Percentiles rank a stretch among this genome's conserved stretches.
These are phyloP conservation scores for Jaminaea rosea DNA, from an alignment of 1,284 basidiomycete genomes.

Conservation along the genomic window DNA sequence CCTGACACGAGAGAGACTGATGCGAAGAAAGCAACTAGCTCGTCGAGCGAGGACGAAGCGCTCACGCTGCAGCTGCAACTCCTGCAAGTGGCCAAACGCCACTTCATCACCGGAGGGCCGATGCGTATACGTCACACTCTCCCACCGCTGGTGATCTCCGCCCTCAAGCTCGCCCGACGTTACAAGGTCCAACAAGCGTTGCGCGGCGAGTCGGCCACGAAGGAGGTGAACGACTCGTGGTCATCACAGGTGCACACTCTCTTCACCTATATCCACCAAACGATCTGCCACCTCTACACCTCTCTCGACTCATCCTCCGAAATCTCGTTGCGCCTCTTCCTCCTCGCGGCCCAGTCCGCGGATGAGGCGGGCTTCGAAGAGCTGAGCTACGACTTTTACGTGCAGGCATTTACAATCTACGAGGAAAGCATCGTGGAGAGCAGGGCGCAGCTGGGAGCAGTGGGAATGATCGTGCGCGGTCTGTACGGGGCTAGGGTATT, in stretches of 20 bases:
- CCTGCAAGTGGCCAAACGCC: conserved; percentile 37
- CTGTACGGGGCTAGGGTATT: conserved; percentile 40
- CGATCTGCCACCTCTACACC: conserved; percentile 42
- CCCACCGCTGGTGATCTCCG: conserved; percentile 38
- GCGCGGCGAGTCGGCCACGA: background rate
- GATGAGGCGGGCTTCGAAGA: conserved; percentile 44
- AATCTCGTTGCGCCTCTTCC: conserved; percentile 35
- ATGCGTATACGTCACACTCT: conserved; percentile 42
- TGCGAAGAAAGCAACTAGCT: background rate
- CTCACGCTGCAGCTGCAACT: conserved; percentile 41
- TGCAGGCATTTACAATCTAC: conserved; percentile 45
- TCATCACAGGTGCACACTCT: conserved; percentile 40
- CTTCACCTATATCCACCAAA: conserved; percentile 44
- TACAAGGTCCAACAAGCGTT: conserved; percentile 30
- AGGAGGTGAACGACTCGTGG: conserved; percentile 11
- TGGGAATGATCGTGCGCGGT: conserved; percentile 38
- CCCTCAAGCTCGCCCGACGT: conserved; percentile 39
- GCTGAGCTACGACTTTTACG: conserved; percentile 44
- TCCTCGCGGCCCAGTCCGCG: conserved; percentile 41
- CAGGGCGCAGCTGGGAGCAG: conserved; percentile 40
- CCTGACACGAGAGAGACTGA: too few relatives aligned
- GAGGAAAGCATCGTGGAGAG: conserved; percentile 45
- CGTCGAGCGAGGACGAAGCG: conserved; percentile 11
- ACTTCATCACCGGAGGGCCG: conserved; percentile 36
- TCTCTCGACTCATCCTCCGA: conserved; percentile 39